A percentile compares a stretch with the other conserved stretches of the same genome.
phyloP scores from a whole-genome alignment of 768 basidiomycete species.

The Calocybe cyanea region DNA sequence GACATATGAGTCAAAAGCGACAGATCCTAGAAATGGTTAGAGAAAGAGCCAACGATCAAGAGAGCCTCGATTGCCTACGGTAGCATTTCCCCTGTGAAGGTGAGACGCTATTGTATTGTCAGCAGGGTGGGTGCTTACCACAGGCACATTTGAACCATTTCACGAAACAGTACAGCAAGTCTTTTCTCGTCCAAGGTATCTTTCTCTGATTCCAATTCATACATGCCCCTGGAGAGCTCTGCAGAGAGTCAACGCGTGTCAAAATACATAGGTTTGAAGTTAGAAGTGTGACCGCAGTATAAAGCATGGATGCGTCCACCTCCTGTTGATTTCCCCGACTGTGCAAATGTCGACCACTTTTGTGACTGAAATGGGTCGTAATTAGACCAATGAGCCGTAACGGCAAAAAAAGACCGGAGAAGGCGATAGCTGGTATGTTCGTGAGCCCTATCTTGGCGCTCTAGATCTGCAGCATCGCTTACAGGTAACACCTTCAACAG shows the following conservation, averaged over 20 bases:
- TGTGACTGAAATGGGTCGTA: slow-evolving; percentile 83
- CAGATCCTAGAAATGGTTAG: slow-evolving; percentile 61
- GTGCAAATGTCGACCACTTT: slow-evolving; percentile 79
- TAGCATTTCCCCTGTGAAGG: slow-evolving; percentile 83
- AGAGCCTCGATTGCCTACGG: slow-evolving; percentile 37
- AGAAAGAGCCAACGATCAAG: background rate
- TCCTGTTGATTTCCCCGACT: slow-evolving; percentile 72
- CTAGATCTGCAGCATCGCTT: slow-evolving; percentile 18
- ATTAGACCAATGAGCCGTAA: slow-evolving; percentile 63
- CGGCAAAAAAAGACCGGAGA: slow-evolving; percentile 66
- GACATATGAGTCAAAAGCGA: slow-evolving; percentile 86
- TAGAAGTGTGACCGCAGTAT: slow-evolving; percentile 22
- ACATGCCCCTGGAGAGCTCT: slow-evolving; percentile 76
- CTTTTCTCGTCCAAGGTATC: slow-evolving; percentile 47
- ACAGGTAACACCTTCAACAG: slow-evolving; percentile 67
- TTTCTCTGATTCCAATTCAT: slow-evolving; percentile 55
- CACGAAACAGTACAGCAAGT: slow-evolving; percentile 63
- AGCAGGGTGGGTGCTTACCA: slow-evolving; percentile 45
- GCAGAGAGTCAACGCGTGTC: background rate
- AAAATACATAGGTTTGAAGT: background rate
- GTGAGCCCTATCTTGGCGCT: background rate
- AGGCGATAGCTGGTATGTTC: slow-evolving; percentile 67
- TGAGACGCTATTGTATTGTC: no score
- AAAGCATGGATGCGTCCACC: no score
- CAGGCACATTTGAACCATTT: slow-evolving; percentile 89